Evolutionary conservation across 1,139 yeast genomes (phyloP), one percentile per base, ranked within the genome.

Genomic region (Candida gigantensis): DNA sequence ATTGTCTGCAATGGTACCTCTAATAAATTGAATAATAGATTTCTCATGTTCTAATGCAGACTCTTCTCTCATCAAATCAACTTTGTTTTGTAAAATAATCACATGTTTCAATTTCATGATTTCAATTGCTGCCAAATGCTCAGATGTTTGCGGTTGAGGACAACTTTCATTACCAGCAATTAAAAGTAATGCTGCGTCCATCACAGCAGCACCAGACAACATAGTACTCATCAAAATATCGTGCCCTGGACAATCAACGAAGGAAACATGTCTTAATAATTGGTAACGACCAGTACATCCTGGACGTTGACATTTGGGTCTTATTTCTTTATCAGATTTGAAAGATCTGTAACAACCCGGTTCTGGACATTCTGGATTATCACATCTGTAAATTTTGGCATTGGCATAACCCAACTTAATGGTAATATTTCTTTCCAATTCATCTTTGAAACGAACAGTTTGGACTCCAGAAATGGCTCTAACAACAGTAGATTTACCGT

Each of bases 191-290:
- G 99, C 99, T 41, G 98, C 99, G 67, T 94, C 99, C 99, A 94
- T 94, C 51, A 94, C 98, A 11, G 99, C 99, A 28, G 99, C 99
- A 62, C 99, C 99, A 34, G 97, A 90, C 79, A 94, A 83, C 99
- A 94, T 94, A 52, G 98, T 94, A 77, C 97, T 89, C 98, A 94
- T 94, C 64, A 94, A 83, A 74, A 94, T 92, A 76, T 94, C 99
- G 86, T 94, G 99, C 63, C 98, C 99, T 42, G 99, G 99, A 74
- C 98, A 94, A 74, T 94, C 99, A 44, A 94, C 98, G 55, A 94
- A 94, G 6, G 97, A 89, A 39, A 94, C 98, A 61, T 94, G 99
- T 68, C 99, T 88, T 34, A 89, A 81, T 50, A 94, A 75, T 55
- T 79, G 78, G 67, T 89, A 90, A 60, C 96, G 86, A 45, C 96